These are phyloP conservation scores for Posidonia oceanica DNA, from an alignment of 116 monocot species.

Conservation along the genomic window DNA sequence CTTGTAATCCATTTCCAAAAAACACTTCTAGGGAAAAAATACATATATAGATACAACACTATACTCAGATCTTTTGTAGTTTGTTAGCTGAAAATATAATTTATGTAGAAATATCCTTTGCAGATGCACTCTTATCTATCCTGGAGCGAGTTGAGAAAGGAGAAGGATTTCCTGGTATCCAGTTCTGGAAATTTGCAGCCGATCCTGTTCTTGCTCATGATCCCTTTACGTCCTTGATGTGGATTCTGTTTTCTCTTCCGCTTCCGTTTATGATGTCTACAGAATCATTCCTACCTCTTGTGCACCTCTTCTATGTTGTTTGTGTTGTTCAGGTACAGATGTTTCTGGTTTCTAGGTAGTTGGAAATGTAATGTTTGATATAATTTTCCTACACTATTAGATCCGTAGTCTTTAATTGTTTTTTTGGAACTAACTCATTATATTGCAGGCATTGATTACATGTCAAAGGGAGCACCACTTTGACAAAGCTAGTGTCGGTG, in stretches of 20 bases:
- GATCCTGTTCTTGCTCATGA: slow-evolving; percentile 88
- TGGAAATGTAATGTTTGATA: background rate
- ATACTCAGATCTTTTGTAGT: too few species aligned
- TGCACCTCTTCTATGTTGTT: slow-evolving; percentile 85
- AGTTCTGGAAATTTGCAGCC: slow-evolving; percentile 64
- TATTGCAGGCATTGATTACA: slow-evolving; percentile 70
- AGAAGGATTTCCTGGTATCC: slow-evolving; percentile 38
- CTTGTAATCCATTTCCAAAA: too few species aligned
- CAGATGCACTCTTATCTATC: slow-evolving; percentile 33
- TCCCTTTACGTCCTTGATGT: slow-evolving; percentile 79
- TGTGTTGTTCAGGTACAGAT: too few species aligned
- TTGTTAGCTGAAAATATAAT: background rate
- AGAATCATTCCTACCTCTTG: slow-evolving; percentile 63
- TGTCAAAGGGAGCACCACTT: slow-evolving; percentile 45
- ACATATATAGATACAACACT: too few species aligned
- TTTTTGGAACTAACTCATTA: background rate
- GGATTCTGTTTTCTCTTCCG: slow-evolving; percentile 84
- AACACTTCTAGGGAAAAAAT: too few species aligned
- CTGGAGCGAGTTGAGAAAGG: slow-evolving; percentile 20
- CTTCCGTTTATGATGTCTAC: slow-evolving; percentile 45
- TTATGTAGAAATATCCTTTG: background rate
- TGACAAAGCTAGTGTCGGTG: slow-evolving; percentile 35
- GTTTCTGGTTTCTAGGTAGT: background rate
- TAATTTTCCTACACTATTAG: background rate
- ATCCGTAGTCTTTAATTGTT: background rate